These are phyloP conservation scores for Aspergillus aculeatus DNA, from an alignment of 2,329 filamentous ascomycete genomes.

Conservation along the genomic window DNA sequence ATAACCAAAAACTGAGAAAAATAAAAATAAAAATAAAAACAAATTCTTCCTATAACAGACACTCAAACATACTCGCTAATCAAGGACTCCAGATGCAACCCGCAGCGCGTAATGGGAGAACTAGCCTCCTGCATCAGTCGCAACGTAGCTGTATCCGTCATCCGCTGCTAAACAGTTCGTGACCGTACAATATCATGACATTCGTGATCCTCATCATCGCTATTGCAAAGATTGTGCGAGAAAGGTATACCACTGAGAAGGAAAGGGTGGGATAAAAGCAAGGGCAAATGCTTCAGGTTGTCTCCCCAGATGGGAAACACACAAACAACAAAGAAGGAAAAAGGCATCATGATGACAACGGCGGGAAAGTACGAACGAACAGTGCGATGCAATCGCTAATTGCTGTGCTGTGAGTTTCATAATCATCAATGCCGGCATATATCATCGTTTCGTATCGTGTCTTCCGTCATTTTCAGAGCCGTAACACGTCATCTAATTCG, in stretches of 20 bases:
- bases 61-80: slow-evolving; percentile 16
- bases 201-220: slow-evolving; percentile 44
- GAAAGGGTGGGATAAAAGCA: slow-evolving; percentile 32
- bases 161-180: slow-evolving; percentile 25
- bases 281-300: slow-evolving; percentile 18
- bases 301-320: slow-evolving; percentile 2
- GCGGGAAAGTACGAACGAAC: slow-evolving; percentile 22
- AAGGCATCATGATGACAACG: slow-evolving; percentile 20
- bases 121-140: slow-evolving; percentile 24
- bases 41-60: slow-evolving; percentile 13
- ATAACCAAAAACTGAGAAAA: not conserved
- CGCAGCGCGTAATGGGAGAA: slow-evolving; percentile 21
- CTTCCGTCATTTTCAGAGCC: slow-evolving; percentile 22
- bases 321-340: slow-evolving; percentile 13
- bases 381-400: slow-evolving; percentile 25
- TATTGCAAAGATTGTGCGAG: slow-evolving; percentile 37
- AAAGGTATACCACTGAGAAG: slow-evolving; percentile 40
- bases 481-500: slow-evolving; percentile 61
- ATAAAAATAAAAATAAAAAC: slow-evolving; percentile 2
- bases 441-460: slow-evolving; percentile 30
- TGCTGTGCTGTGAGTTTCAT: slow-evolving; percentile 21
- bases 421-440: slow-evolving; percentile 29
- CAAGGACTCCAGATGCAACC: slow-evolving; percentile 20
- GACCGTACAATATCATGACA: slow-evolving; percentile 43
- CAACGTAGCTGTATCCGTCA: slow-evolving; percentile 25